A percentile compares a stretch with the other conserved stretches of the same genome.
Evolutionary conservation across 2,329 filamentous ascomycete species (phyloP).

Genomic region (Neocatenulostroma microsporum): DNA sequence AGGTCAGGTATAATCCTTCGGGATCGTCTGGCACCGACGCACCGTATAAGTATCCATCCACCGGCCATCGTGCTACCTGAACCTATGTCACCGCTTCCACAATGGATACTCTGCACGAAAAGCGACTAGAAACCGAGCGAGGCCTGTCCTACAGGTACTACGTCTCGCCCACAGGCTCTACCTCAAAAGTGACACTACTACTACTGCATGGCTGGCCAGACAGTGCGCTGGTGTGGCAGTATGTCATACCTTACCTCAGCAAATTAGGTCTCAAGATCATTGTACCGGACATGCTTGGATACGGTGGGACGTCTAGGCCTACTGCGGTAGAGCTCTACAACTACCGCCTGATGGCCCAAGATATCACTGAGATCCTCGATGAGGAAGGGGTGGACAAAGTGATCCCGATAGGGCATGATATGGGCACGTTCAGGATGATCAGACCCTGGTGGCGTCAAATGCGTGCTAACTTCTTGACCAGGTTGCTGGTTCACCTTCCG

Average conservation of each 20-base stretch:
- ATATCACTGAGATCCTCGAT: slow-evolving; percentile 37
- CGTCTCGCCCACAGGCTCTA: slow-evolving; percentile 14
- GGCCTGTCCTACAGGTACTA: slow-evolving; percentile 38
- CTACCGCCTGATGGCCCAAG: slow-evolving; percentile 24
- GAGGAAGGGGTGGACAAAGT: slow-evolving; percentile 24
- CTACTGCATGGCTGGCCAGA: slow-evolving; percentile 46
- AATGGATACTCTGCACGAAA: slow-evolving; percentile 20
- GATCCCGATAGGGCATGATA: slow-evolving; percentile 19
- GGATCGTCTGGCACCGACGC: too few relatives aligned
- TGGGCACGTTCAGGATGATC: too few relatives aligned
- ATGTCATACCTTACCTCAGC: slow-evolving; percentile 33
- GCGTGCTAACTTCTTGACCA: too few relatives aligned
- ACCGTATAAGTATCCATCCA: too few relatives aligned
- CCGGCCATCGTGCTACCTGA: too few relatives aligned
- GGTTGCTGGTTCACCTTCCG: neutral
- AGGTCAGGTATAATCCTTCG: too few relatives aligned
- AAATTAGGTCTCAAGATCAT: slow-evolving; percentile 31
- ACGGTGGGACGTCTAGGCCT: slow-evolving; percentile 36
- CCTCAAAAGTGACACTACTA: slow-evolving; percentile 31
- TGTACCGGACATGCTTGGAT: slow-evolving; percentile 33
- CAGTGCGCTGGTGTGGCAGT: slow-evolving; percentile 38
- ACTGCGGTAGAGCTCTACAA: slow-evolving; percentile 32
- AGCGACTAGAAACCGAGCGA: slow-evolving; percentile 16
- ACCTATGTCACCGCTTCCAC: too few relatives aligned
- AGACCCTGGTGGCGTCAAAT: too few relatives aligned